Conservation (phyloP, 768 basidiomycete genomes). For the Mycena kentingensis region DNA sequence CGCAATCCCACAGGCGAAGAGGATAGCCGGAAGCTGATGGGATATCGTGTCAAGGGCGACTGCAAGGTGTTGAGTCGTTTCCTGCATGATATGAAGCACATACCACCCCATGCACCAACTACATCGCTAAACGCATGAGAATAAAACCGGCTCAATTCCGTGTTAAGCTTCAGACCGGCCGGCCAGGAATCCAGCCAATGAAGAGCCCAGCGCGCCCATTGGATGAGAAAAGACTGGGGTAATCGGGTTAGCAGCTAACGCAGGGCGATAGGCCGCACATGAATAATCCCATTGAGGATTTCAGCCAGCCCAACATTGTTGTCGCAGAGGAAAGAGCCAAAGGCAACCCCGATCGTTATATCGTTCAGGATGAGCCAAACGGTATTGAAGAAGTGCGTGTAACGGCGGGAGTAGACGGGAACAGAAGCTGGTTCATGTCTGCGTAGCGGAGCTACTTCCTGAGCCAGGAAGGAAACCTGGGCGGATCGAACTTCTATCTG, state of each 20-base stretch:
- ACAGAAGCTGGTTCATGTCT: conserved; percentile 38
- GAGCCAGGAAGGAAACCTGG: conserved; percentile 48
- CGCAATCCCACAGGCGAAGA: conserved; percentile 40
- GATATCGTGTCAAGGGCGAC: conserved; percentile 29
- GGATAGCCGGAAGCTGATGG: conserved; percentile 33
- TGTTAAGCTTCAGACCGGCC: conserved; percentile 93
- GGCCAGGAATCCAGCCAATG: conserved; percentile 95
- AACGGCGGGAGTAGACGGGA: conserved; percentile 52
- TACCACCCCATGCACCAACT: conserved; percentile 73
- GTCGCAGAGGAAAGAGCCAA: conserved; percentile 71
- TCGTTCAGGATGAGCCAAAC: conserved; percentile 93
- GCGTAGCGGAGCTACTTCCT: conserved; percentile 43
- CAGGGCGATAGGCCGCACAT: conserved; percentile 16
- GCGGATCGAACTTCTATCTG: conserved; percentile 61
- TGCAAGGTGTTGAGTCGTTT: conserved; percentile 11
- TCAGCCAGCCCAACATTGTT: conserved; percentile 54
- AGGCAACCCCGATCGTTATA: conserved; percentile 76
- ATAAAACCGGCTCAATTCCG: conserved; percentile 86
- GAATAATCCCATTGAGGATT: conserved; percentile 36
- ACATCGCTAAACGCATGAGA: conserved; percentile 69
- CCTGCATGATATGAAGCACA: conserved; percentile 30
- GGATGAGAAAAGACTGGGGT: conserved; percentile 45
- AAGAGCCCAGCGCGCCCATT: conserved; percentile 53
- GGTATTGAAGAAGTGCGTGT: conserved; percentile 90
- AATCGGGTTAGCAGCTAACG: background rate